These are phyloP conservation scores for Solanum corneliomulleri DNA, from an alignment of 257 asterid genomes.

Conservation along the genomic window DNA sequence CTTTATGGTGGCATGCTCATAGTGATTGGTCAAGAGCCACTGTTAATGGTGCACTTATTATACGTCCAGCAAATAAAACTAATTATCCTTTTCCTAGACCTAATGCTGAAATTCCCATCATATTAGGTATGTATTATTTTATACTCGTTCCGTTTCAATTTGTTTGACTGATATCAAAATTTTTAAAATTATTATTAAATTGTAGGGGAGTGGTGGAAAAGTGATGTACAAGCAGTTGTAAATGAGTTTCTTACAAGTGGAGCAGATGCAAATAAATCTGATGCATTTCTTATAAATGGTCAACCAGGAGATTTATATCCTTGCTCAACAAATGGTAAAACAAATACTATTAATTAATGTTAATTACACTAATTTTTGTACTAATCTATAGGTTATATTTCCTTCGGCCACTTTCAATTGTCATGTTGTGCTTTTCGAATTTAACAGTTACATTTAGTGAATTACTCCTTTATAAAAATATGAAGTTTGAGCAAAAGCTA, in stretches of 20 bases:
- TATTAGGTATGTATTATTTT: background rate
- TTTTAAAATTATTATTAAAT: background rate
- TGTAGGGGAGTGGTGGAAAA: slow-evolving; percentile 55
- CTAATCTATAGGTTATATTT: background rate
- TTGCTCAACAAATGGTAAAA: slow-evolving; percentile 39
- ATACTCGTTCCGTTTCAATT: background rate
- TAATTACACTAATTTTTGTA: background rate
- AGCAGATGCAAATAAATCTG: slow-evolving; percentile 37
- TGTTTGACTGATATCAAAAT: background rate
- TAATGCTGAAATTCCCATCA: background rate
- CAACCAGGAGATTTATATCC: slow-evolving; percentile 51
- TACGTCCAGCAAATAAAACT: background rate
- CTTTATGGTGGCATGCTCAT: slow-evolving; percentile 27
- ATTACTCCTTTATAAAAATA: background rate
- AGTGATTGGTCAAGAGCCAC: slow-evolving; percentile 28
- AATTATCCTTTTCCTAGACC: slow-evolving; percentile 6
- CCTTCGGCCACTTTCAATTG: rapidly evolving
- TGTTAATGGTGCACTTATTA: slow-evolving; percentile 6
- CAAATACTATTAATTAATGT: background rate
- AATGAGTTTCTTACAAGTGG: slow-evolving; percentile 22
- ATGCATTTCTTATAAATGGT: slow-evolving; percentile 49
- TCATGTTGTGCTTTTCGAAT: no score
- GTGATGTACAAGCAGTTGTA: slow-evolving; percentile 21
- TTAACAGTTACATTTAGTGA: no score
- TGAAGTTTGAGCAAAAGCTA: background rate